Conservation (phyloP, 129 eudicot species). For the Chrysanthemum makinoi region DNA sequence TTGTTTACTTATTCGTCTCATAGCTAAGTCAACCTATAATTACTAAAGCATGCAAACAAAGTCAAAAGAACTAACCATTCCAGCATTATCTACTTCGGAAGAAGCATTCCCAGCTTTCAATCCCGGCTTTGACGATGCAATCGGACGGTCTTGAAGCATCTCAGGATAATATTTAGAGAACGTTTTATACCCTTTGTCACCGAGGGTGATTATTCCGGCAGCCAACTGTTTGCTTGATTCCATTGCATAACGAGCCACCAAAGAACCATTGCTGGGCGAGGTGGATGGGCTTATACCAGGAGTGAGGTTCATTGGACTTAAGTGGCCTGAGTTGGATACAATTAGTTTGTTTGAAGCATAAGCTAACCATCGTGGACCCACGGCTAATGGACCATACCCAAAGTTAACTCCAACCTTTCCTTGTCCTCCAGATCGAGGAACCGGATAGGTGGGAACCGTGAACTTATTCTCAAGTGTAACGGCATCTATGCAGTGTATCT, state of each 20-base stretch:
- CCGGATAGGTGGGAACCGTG: slow-evolving; percentile 46
- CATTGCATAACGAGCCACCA: slow-evolving; percentile 63
- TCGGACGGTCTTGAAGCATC: slow-evolving; percentile 33
- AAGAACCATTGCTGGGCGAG: slow-evolving; percentile 45
- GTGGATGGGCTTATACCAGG: slow-evolving; percentile 51
- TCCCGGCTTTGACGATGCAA: slow-evolving; percentile 35
- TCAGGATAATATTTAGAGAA: slow-evolving; percentile 46
- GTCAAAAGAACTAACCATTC: slow-evolving; percentile 47
- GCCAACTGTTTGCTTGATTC: slow-evolving; percentile 62
- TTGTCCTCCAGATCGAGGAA: slow-evolving; percentile 47
- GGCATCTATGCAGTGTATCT: slow-evolving; percentile 55
- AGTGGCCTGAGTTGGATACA: slow-evolving; percentile 44
- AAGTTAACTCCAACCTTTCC: slow-evolving; percentile 45
- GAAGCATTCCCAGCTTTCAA: slow-evolving; percentile 42
- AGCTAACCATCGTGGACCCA: slow-evolving; percentile 58
- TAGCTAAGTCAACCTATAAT: slow-evolving; percentile 7
- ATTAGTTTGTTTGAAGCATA: slow-evolving; percentile 48
- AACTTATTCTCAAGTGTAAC: slow-evolving; percentile 49
- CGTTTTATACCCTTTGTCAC: slow-evolving; percentile 52
- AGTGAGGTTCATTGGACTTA: slow-evolving; percentile 49
- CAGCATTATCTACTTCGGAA: slow-evolving; percentile 46
- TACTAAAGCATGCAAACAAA: slow-evolving; percentile 13
- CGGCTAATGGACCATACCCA: slow-evolving; percentile 56
- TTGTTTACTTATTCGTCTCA: slow-evolving; percentile 1
- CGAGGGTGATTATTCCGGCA: slow-evolving; percentile 45